Conservation (phyloP, 179 eudicot species). For the Beta macrorhiza region DNA sequence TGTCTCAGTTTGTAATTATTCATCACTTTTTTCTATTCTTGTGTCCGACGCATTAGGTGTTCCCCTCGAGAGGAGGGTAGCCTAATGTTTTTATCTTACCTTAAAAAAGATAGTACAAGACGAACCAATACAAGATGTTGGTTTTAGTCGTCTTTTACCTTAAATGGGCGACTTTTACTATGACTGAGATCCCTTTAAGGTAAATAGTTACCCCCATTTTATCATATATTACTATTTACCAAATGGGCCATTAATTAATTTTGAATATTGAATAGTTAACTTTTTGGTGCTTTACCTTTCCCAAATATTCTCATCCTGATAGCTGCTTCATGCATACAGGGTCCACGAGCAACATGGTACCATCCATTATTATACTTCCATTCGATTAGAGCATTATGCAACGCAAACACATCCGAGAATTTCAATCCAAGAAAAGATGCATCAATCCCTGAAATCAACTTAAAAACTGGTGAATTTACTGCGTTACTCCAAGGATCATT, state of each 20-base stretch:
- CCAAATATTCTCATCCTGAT: not conserved
- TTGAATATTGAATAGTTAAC: not conserved
- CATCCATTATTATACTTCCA: constrained; percentile 54
- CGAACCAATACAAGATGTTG: no score
- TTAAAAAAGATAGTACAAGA: no score
- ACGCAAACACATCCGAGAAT: constrained; percentile 70
- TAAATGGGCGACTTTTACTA: no score
- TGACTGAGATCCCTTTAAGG: no score
- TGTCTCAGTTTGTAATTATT: no score
- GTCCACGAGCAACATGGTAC: constrained; percentile 59
- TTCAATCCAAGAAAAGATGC: constrained; percentile 67
- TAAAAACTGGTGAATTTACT: constrained; percentile 36
- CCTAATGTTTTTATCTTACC: no score
- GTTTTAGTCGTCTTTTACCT: no score
- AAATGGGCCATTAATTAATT: not conserved
- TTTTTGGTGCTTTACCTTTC: not conserved
- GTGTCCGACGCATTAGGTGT: no score
- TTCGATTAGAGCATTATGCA: constrained; percentile 65
- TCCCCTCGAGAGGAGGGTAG: no score
- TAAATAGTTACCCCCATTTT: no score
- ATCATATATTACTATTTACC: no score
- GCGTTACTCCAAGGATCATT: constrained; percentile 34
- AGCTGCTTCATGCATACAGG: constrained; percentile 35
- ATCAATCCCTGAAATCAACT: constrained; percentile 65
- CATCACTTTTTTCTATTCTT: no score